Evolutionary conservation across 2,329 filamentous ascomycete genomes (phyloP).

Genomic region (Pseudogymnoascus destructans): DNA sequence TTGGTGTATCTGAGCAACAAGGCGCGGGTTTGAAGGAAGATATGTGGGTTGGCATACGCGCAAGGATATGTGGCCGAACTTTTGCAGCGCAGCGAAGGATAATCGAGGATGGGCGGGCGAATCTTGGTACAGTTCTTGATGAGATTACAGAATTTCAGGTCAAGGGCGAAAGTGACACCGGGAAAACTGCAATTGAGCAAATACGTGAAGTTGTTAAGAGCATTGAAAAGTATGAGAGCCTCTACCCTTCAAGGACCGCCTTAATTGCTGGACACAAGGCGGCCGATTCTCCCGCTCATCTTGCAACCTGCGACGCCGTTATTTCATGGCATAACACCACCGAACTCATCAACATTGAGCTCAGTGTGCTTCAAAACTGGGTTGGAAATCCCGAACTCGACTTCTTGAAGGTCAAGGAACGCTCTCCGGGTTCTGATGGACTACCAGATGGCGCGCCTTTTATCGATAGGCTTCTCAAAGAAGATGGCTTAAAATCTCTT

Average conservation of each 20-base stretch:
- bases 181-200: conserved; percentile 77
- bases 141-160: conserved; percentile 89
- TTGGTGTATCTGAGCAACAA: conserved; percentile 55
- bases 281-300: conserved; percentile 63
- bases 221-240: conserved; percentile 75
- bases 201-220: conserved; percentile 80
- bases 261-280: conserved; percentile 64
- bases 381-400: conserved; percentile 93
- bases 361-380: conserved; percentile 86
- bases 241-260: conserved; percentile 70
- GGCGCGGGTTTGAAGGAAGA: conserved; percentile 54
- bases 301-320: conserved; percentile 74
- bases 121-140: conserved; percentile 64
- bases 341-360: conserved; percentile 86
- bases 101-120: conserved; percentile 68
- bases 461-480: conserved; percentile 85
- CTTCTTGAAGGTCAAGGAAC: conserved; percentile 63
- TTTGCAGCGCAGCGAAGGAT: conserved; percentile 74
- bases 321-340: conserved; percentile 97
- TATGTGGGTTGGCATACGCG: conserved; percentile 80
- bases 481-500: conserved; percentile 84
- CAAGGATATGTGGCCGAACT: conserved; percentile 72
- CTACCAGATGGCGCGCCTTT: conserved; percentile 86
- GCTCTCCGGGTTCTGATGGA: conserved; percentile 55
- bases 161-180: conserved; percentile 77